A percentile compares a stretch with the other conserved stretches of the same genome.
Conservation (phyloP, 371 early-diverging fungal genomes). For the Circinella minor region DNA sequence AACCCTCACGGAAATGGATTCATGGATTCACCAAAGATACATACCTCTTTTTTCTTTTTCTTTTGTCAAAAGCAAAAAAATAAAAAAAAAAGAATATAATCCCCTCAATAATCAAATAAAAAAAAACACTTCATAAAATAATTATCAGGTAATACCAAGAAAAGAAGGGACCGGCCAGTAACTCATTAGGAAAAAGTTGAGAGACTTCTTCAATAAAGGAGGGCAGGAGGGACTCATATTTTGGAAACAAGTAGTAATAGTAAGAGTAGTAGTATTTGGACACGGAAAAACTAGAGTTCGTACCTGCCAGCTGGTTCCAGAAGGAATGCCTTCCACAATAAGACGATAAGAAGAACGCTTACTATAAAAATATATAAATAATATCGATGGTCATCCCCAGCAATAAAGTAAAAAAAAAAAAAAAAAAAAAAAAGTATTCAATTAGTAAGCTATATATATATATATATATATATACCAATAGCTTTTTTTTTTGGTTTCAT, state of each 20-base stretch:
- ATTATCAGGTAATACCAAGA: neutral
- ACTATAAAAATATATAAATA: constrained; percentile 29
- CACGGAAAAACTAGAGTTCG: constrained; percentile 35
- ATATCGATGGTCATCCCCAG: neutral
- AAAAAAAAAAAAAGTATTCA: neutral
- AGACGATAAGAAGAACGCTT: constrained; percentile 64
- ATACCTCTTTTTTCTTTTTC: too few relatives aligned
- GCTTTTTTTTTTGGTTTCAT: neutral
- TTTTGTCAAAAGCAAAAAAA: too few relatives aligned
- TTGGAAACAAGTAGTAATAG: constrained; percentile 8
- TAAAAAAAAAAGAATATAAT: too few relatives aligned
- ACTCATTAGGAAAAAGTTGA: neutral
- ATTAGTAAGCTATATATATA: too few relatives aligned
- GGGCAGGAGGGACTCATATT: constrained; percentile 2
- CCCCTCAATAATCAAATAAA: too few relatives aligned
- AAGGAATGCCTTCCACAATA: constrained; percentile 73
- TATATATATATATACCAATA: too few relatives aligned
- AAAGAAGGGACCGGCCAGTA: neutral
- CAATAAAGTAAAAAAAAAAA: constrained; percentile 7
- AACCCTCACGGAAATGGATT: too few relatives aligned
- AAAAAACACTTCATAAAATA: too few relatives aligned
- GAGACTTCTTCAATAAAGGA: neutral
- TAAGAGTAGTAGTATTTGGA: neutral
- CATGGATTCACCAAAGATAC: too few relatives aligned
- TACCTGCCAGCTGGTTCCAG: constrained; percentile 85